Base-by-base conservation (phyloP, 2,329 filamentous ascomycete species). In the Teratosphaeria gauchensis region DNA sequence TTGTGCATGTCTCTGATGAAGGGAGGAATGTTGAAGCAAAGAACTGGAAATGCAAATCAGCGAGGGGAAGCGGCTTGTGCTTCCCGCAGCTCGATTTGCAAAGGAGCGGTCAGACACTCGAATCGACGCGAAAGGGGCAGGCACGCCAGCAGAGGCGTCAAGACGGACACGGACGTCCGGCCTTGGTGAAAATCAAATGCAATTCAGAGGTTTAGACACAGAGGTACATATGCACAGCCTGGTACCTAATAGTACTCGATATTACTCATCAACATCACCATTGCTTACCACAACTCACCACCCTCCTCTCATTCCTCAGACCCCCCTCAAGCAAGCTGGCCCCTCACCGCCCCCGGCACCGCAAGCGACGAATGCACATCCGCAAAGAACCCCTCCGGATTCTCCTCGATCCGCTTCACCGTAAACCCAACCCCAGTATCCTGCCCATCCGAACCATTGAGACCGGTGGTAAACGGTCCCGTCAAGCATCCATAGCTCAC, bases 291-390 rank as follows among this genome's bases (percentile, higher is more conserved):
- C 11, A 12, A 42, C 5, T 14, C 35, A 42, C 12, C 35, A 42
- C n/a, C 11, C 3, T 16, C 35, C 14, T 16, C 35, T 14, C 35
- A 42, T 11, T 14, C 35, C 35, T 16, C n/a, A 8, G 4, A 16
- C 35, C 7, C 35, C 35, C 14, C 35, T 42, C 35, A 42, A n/a
- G 11, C 70, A 54, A 80, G 65, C 69, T 83, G 81, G 7, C 79
- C 81, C 58, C 81, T 73, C 35, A 80, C 75, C 55, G 79, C 81
- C 59, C 81, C 81, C 32, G 78, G 74, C 7, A 78, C 69, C 35
- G 76, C 80, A 30, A 74, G 66, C 62, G 68, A 75, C 5, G 80
- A 80, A 70, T 83, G 81, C 1, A 77, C 73, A 64, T 83, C 81
- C 42, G 78, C 74, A 66, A 82, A 82, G 75, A 82, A 83, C 12